These are phyloP conservation scores for Microstegium vimineum DNA, from an alignment of 176 grass and related monocot genomes.

Conservation along the genomic window DNA sequence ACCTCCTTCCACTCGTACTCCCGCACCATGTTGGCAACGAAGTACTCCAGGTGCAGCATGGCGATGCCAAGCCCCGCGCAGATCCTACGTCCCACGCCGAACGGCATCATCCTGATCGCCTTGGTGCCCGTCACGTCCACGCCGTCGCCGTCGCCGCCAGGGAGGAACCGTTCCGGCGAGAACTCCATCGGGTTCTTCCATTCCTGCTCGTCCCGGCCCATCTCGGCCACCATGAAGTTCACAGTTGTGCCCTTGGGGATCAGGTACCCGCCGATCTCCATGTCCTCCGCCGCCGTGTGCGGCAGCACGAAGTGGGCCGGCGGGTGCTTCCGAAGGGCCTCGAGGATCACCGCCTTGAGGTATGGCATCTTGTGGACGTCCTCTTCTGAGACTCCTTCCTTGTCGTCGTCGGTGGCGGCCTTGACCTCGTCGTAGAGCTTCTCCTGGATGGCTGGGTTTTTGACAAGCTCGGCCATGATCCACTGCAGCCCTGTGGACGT, in stretches of 20 bases:
- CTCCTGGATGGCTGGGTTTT: conserved; percentile 40
- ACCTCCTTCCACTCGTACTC: conserved; percentile 61
- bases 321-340: conserved; percentile 56
- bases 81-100: conserved; percentile 63
- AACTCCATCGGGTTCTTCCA: conserved; percentile 52
- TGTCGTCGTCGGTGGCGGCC: not conserved
- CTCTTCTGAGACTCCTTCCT: conserved; percentile 42
- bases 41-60: conserved; percentile 66
- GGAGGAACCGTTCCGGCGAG: conserved; percentile 56
- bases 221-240: conserved; percentile 63
- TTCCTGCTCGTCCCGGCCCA: conserved; percentile 35
- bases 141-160: conserved; percentile 39
- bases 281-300: conserved; percentile 50
- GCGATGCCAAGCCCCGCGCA: conserved; percentile 45
- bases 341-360: conserved; percentile 59
- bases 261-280: conserved; percentile 32
- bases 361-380: conserved; percentile 53
- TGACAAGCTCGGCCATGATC: conserved; percentile 87
- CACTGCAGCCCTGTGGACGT: conserved; percentile 59
- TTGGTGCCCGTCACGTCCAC: conserved; percentile 63
- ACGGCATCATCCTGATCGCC: conserved; percentile 80
- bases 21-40: conserved; percentile 63
- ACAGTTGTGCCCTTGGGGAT: conserved; percentile 53
- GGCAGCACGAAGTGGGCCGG: conserved; percentile 52
- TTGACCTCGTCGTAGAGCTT: conserved; percentile 49